phyloP scores from a whole-genome alignment of 2,329 filamentous ascomycete species.

The Rhynchosporium secalis region DNA sequence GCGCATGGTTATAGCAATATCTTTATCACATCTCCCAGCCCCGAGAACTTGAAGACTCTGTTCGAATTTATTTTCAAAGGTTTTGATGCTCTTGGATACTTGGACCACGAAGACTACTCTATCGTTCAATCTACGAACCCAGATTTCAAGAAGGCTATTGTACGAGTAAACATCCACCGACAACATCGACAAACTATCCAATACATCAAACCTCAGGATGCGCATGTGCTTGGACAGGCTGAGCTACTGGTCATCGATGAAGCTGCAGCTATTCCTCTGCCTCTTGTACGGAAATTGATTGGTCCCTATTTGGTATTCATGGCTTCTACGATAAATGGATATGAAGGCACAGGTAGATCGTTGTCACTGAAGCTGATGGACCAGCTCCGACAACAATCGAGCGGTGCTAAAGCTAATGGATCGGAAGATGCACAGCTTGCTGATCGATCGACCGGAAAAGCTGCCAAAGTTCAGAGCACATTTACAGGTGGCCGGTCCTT shows the following conservation, averaged over 20 bases:
- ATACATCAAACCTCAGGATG: slow-evolving; percentile 95
- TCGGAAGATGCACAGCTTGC: slow-evolving; percentile 64
- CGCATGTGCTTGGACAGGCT: slow-evolving; percentile 91
- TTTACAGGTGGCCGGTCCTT: slow-evolving; percentile 72
- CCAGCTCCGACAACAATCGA: slow-evolving; percentile 90
- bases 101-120: slow-evolving; percentile 94
- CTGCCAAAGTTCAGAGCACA: slow-evolving; percentile 60
- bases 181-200: slow-evolving; percentile 97
- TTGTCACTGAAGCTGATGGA: slow-evolving; percentile 96
- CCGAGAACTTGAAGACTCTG: slow-evolving; percentile 96
- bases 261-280: slow-evolving; percentile 91
- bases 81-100: slow-evolving; percentile 90
- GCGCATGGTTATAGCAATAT: slow-evolving; percentile 99
- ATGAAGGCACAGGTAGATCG: slow-evolving; percentile 94
- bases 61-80: slow-evolving; percentile 99
- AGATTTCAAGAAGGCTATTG: slow-evolving; percentile 98
- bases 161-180: slow-evolving; percentile 91
- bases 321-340: slow-evolving; percentile 98
- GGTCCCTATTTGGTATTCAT: slow-evolving; percentile 98
- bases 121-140: slow-evolving; percentile 98
- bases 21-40: slow-evolving; percentile 96
- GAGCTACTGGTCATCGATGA: slow-evolving; percentile 97
- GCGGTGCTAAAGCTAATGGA: slow-evolving; percentile 55
- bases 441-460: slow-evolving; percentile 76
- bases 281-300: slow-evolving; percentile 89